Evolutionary conservation across 1,284 basidiomycete species (phyloP).

Genomic region (Vanrija sp.): DNA sequence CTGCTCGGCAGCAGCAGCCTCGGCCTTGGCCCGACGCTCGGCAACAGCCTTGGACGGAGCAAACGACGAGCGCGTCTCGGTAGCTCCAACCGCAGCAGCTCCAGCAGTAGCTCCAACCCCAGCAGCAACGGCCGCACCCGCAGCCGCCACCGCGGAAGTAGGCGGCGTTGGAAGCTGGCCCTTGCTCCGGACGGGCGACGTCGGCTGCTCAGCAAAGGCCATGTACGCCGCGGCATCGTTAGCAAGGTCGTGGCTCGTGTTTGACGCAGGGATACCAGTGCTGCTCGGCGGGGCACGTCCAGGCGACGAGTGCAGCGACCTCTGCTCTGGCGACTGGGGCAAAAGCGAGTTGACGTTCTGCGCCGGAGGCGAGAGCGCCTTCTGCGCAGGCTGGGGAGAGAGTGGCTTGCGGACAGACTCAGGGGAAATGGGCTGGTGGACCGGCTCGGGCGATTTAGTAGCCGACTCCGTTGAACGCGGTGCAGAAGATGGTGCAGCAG

Average conservation of each 20-base stretch:
- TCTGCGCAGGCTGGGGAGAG: background rate
- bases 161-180: background rate
- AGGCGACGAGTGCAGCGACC: too few relatives aligned
- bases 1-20: slow-evolving; percentile 61
- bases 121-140: background rate
- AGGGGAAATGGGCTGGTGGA: background rate
- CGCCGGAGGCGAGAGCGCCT: background rate
- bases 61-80: slow-evolving; percentile 68
- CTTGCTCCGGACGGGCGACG: slow-evolving; percentile 9
- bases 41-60: slow-evolving; percentile 73
- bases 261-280: too few relatives aligned
- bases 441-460: too few relatives aligned
- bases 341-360: background rate
- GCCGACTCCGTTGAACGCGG: too few relatives aligned
- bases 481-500: too few relatives aligned
- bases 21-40: slow-evolving; percentile 72
- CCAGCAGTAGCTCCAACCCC: background rate
- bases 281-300: too few relatives aligned
- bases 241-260: slow-evolving; percentile 20
- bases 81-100: slow-evolving; percentile 14
- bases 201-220: slow-evolving; percentile 37
- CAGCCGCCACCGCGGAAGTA: background rate
- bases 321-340: background rate
- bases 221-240: slow-evolving; percentile 40
- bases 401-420: background rate